These are phyloP conservation scores for Darksidea phi DNA, from an alignment of 495 filamentous ascomycete species.

Conservation along the genomic window DNA sequence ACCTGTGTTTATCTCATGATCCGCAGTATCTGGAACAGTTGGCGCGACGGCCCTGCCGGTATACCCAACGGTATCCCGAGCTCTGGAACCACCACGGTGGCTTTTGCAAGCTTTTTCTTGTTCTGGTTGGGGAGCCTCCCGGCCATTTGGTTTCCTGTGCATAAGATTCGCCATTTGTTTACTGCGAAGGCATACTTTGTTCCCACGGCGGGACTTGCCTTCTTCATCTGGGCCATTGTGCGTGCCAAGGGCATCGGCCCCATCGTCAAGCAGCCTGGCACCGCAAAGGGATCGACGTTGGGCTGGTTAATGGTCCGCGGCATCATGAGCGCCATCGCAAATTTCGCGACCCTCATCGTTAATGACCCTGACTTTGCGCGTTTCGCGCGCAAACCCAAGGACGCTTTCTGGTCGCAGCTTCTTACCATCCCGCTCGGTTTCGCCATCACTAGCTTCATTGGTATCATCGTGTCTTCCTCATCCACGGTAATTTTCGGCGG, in stretches of 20 bases:
- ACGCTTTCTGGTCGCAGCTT: constrained; percentile 86
- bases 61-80: constrained; percentile 68
- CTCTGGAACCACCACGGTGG: constrained; percentile 71
- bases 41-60: constrained; percentile 34
- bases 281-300: constrained; percentile 63
- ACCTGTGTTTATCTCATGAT: constrained; percentile 46
- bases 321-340: constrained; percentile 86
- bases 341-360: constrained; percentile 84
- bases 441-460: constrained; percentile 86
- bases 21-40: constrained; percentile 39
- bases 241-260: constrained; percentile 82
- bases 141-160: constrained; percentile 71
- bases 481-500: constrained; percentile 73
- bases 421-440: constrained; percentile 85
- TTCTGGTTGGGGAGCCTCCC: constrained; percentile 52
- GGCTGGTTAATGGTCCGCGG: constrained; percentile 81
- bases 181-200: constrained; percentile 88
- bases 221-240: constrained; percentile 87
- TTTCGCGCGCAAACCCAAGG: constrained; percentile 75
- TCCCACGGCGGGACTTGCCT: constrained; percentile 76
- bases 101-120: constrained; percentile 58
- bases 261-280: constrained; percentile 70
- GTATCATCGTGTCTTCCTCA: constrained; percentile 88
- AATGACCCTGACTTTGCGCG: constrained; percentile 84
- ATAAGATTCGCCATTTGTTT: constrained; percentile 80